Percentiles rank a stretch among this genome's conserved stretches.
phyloP scores from a whole-genome alignment of 768 basidiomycete species.

The Lactarius hatsudake region DNA sequence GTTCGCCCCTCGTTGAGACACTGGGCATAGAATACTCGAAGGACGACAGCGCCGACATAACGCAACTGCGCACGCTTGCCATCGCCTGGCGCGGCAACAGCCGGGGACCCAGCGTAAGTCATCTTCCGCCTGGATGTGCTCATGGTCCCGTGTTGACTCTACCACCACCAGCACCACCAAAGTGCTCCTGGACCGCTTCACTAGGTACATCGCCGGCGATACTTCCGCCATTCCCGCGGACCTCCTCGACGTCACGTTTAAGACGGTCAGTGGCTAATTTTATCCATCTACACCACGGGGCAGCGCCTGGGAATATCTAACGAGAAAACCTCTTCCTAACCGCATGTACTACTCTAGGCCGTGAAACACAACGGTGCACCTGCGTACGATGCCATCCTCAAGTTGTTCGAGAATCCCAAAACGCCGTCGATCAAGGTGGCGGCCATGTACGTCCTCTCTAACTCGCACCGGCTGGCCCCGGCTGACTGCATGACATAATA shows the following conservation, averaged over 20 bases:
- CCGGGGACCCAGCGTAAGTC: constrained; percentile 43
- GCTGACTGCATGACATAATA: not conserved
- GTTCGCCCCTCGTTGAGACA: constrained; percentile 71
- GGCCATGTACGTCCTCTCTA: constrained; percentile 52
- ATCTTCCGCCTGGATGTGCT: not conserved
- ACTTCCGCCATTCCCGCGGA: constrained; percentile 79
- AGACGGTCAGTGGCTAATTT: constrained; percentile 40
- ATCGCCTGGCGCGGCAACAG: constrained; percentile 53
- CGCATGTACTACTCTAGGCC: constrained; percentile 42
- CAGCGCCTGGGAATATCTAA: not conserved
- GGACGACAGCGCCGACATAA: constrained; percentile 63
- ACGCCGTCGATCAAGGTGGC: constrained; percentile 66
- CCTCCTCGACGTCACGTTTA: constrained; percentile 57
- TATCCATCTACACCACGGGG: too few relatives aligned
- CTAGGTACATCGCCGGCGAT: constrained; percentile 65
- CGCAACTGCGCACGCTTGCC: constrained; percentile 72
- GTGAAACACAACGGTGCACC: constrained; percentile 68
- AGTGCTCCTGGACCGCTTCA: constrained; percentile 71
- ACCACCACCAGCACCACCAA: constrained; percentile 56
- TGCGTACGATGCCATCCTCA: constrained; percentile 73
- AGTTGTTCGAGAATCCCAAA: constrained; percentile 66
- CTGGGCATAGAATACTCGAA: constrained; percentile 75
- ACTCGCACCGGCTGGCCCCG: not conserved
- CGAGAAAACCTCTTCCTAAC: not conserved
- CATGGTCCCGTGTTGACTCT: constrained; percentile 29